These are phyloP conservation scores for Podospora comata DNA, from an alignment of 495 filamentous ascomycete genomes.

Conservation along the genomic window DNA sequence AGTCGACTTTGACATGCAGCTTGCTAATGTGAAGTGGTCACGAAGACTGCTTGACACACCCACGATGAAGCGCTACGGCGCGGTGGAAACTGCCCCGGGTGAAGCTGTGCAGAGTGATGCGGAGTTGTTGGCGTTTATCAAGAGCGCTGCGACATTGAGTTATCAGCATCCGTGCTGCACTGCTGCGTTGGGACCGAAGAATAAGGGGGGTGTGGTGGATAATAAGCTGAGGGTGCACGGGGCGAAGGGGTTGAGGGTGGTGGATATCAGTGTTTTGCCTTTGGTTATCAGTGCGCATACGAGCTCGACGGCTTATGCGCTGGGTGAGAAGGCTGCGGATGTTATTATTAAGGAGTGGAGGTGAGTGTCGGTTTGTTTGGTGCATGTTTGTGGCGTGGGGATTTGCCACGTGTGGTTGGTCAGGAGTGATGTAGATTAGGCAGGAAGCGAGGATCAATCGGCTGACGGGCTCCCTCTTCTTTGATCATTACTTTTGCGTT, in stretches of 20 bases:
- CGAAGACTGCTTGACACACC: constrained; percentile 24
- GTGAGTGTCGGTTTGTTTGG: neutral
- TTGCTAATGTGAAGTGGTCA: constrained; percentile 23
- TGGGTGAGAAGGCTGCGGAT: constrained; percentile 36
- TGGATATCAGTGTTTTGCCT: constrained; percentile 41
- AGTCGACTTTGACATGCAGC: constrained; percentile 30
- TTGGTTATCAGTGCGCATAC: constrained; percentile 36
- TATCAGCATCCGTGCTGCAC: constrained; percentile 42
- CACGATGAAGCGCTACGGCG: constrained; percentile 17
- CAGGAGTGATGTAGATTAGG: too few relatives aligned
- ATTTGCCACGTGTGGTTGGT: too few relatives aligned
- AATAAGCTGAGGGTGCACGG: constrained; percentile 40
- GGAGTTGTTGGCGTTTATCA: constrained; percentile 16
- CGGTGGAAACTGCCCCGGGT: constrained; percentile 20
- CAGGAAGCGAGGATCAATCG: too few relatives aligned
- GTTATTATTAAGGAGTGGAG: constrained; percentile 50
- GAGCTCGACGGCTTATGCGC: constrained; percentile 20
- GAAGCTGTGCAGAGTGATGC: constrained; percentile 14
- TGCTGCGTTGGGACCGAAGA: constrained; percentile 52
- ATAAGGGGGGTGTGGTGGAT: constrained; percentile 48
- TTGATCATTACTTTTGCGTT: too few relatives aligned
- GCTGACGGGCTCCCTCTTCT: too few relatives aligned
- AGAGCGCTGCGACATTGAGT: constrained; percentile 9
- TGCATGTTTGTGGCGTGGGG: too few relatives aligned
- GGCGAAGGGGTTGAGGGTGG: constrained; percentile 34